These are phyloP conservation scores for Phyllosticta citrichinensis DNA, from an alignment of 2,329 filamentous ascomycete species.

Conservation along the genomic window DNA sequence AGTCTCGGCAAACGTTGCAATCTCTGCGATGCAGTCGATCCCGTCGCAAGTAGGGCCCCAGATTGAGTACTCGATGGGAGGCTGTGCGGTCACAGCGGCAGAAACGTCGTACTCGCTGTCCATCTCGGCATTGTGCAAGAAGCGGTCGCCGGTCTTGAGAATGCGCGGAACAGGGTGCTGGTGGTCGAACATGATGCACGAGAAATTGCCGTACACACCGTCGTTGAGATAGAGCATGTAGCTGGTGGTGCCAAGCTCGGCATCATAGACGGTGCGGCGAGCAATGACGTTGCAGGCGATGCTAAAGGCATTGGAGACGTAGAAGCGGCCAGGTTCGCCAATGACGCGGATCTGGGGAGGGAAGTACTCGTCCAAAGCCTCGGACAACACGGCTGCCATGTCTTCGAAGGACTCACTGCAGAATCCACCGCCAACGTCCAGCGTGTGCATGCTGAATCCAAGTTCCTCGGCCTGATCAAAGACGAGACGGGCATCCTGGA, in stretches of 20 bases:
- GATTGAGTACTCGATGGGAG: slow-evolving; percentile 68
- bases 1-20: slow-evolving; percentile 63
- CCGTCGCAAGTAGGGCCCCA: slow-evolving; percentile 98
- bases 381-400: slow-evolving; percentile 72
- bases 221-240: slow-evolving; percentile 99
- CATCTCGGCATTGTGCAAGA: slow-evolving; percentile 40
- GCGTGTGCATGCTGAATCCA: slow-evolving; percentile 72
- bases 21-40: slow-evolving; percentile 86
- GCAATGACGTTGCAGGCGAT: slow-evolving; percentile 94
- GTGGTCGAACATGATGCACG: slow-evolving; percentile 98
- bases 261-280: slow-evolving; percentile 74
- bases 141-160: slow-evolving; percentile 51
- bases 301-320: slow-evolving; percentile 86
- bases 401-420: slow-evolving; percentile 80
- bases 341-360: slow-evolving; percentile 77
- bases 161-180: slow-evolving; percentile 83
- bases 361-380: slow-evolving; percentile 80
- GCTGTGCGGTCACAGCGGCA: neutral
- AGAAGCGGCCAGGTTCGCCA: slow-evolving; percentile 93
- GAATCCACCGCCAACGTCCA: slow-evolving; percentile 94
- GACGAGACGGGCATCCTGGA: slow-evolving; percentile 76
- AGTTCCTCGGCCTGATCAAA: slow-evolving; percentile 73
- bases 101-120: slow-evolving; percentile 14
- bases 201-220: slow-evolving; percentile 96
- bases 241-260: slow-evolving; percentile 53